Evolutionary conservation across 768 basidiomycete species (phyloP).

Genomic region (Mycena maculata): DNA sequence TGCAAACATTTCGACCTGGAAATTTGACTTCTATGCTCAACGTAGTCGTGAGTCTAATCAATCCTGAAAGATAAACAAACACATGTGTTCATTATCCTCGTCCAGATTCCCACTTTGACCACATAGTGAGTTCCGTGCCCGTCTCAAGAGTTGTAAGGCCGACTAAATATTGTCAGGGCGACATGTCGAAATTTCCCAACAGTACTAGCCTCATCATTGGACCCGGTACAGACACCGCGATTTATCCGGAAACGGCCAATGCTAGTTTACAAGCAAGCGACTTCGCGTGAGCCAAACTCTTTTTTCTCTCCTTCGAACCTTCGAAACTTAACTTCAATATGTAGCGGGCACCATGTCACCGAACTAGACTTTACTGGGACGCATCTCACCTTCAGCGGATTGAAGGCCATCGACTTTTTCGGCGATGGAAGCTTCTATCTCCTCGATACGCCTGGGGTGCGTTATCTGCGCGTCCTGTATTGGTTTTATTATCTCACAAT

Average conservation of each 20-base stretch:
- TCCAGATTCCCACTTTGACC: no score
- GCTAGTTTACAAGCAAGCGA: neutral
- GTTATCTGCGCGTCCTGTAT: neutral
- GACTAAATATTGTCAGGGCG: no score
- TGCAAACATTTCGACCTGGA: no score
- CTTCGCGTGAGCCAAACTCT: neutral
- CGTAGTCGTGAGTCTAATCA: no score
- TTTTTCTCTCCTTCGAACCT: neutral
- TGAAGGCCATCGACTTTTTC: conserved; percentile 3
- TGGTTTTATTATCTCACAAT: neutral
- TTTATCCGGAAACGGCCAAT: no score
- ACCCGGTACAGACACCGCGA: neutral
- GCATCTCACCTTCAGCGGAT: conserved; percentile 1
- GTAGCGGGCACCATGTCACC: conserved; percentile 3
- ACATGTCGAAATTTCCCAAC: no score
- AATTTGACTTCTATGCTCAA: no score
- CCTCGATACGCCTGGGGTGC: conserved; percentile 22
- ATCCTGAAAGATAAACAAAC: no score
- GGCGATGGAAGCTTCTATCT: conserved; percentile 22
- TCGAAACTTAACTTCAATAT: neutral
- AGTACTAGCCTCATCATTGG: neutral
- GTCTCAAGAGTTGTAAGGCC: no score
- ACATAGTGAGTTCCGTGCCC: no score
- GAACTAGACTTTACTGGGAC: neutral
- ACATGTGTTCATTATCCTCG: no score